Evolutionary conservation across 2,329 filamentous ascomycete genomes (phyloP), one percentile per base, ranked within the genome.

Genomic region (Pyrenochaeta sp.): DNA sequence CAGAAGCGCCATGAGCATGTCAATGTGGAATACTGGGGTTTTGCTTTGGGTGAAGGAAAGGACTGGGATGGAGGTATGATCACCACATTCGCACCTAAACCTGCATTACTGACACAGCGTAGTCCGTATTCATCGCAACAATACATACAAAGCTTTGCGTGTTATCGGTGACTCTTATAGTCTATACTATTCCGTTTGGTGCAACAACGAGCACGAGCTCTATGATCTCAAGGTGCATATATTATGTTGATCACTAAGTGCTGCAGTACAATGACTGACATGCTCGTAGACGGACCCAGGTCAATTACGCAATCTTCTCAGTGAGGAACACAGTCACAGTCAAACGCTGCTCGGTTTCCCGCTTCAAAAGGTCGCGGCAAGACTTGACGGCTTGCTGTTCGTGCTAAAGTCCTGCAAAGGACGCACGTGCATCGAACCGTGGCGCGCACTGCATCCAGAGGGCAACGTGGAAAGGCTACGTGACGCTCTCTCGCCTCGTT

Each of bases 101-200:
- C 9, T 30, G 19, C 19, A 19, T 44, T 25, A 42, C 15, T n/a
- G 32, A 24, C 15, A 28, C 15, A 19, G 22, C 30, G 13, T 39
- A 59, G 53, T 50, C 25, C 52, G 49, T 4, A 25, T 54, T 24
- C 47, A 62, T 19, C 37, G 13, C 27, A 82, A 82, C 60, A 88
- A 88, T 62, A 89, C 86, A 0, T 89, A 89, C 78, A 89, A 89
- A 73, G 82, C 80, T 0, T 64, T 88, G 22, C 81, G 86, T n/a
- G 73, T 89, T 5, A 78, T 86, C 3, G 77, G 82, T 0, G 70
- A 81, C 2, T 74, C 77, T 4, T 90, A 90, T 67, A 86, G 84
- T 65, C 71, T 90, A 5, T 86, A 87, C 59, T 91, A 91, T 66
- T 83, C 86, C 0, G 86, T 90, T 0, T 91, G 88, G 88, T 91